phyloP scores from a whole-genome alignment of 2,329 filamentous ascomycete genomes.

The Incumbomyces delicatus region DNA sequence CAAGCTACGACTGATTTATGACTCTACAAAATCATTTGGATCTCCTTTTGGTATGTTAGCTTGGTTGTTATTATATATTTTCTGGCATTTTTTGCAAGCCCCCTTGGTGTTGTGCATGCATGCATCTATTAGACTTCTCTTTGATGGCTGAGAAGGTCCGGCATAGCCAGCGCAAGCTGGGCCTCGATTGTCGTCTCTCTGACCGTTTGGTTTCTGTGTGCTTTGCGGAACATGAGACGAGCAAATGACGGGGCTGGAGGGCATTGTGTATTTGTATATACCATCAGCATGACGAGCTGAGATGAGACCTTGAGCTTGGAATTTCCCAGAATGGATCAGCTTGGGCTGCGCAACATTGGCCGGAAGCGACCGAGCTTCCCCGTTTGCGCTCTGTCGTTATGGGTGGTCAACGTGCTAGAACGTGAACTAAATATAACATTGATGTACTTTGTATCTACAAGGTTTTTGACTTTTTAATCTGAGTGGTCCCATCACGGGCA shows the following conservation, averaged over 20 bases:
- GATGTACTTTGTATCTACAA: background rate
- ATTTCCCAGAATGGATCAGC: background rate
- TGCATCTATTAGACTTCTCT: background rate
- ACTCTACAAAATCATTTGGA: background rate
- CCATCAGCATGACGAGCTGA: background rate
- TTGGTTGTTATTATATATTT: background rate
- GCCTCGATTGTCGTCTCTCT: background rate
- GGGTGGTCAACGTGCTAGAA: background rate
- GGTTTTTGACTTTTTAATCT: background rate
- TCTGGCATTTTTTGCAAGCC: background rate
- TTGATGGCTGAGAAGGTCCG: background rate
- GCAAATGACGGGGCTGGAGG: background rate
- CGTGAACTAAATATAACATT: background rate
- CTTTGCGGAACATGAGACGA: too few relatives aligned
- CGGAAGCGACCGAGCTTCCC: too few relatives aligned
- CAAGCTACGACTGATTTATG: constrained; percentile 3
- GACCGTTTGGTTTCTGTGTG: background rate
- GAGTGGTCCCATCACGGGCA: too few relatives aligned
- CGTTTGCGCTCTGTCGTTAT: background rate
- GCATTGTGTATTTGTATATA: constrained; percentile 6
- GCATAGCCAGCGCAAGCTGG: background rate
- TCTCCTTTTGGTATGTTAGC: background rate
- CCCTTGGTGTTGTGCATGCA: background rate
- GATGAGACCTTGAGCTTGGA: too few relatives aligned
- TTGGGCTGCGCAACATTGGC: background rate